Base-by-base conservation (phyloP, 2,329 filamentous ascomycete genomes). In the Diplodia sapinea region DNA sequence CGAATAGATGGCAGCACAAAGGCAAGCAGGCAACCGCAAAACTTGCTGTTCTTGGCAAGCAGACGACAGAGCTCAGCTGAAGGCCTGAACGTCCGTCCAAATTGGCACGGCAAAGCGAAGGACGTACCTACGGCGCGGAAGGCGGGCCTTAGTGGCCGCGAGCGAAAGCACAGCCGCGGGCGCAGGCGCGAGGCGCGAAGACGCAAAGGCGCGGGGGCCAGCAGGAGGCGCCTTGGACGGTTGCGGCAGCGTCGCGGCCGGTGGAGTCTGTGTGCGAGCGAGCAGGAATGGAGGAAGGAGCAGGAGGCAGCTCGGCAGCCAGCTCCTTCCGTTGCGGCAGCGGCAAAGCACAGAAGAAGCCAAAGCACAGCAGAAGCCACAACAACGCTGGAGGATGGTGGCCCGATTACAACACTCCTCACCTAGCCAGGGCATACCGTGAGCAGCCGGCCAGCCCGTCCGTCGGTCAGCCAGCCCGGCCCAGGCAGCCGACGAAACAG, bases 171-270 rank as follows among this genome's bases (percentile, higher is more conserved):
- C 8, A 15, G 38, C 38, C 43, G 43, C 43, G 40, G 40, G 40
- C 17, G 40, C 15, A n/a, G 15, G 40, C 40, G 4, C 15, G 15
- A 43, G 40, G 15, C 9, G 36, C 36, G 31, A 33, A 33, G 31
- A 8, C 31, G 31, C 31, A 8, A 33, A 17, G n/a, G 56, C 56
- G 56, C 56, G 57, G 33, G 40, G 43, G 43, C 57, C 57, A 62
- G 57, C 33, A n/a, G 40, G 26, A 62, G 57, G 57, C 57, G 31
- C 36, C 6, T 50, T 23, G 29, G 23, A 29, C 57, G 40, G 31
- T 62, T 62, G 40, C 57, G 57, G 57, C 57, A 62, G 57, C 43
- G 17, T 29, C 20, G 57, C 43, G 43, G 40, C 40, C 57, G 15
- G 55, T 38, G 38, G 40, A 13, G 57, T 13, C 15, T 23, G 17